Conservation (phyloP, 192 early-diverging fungal genomes). For the Linnemannia zychae region DNA sequence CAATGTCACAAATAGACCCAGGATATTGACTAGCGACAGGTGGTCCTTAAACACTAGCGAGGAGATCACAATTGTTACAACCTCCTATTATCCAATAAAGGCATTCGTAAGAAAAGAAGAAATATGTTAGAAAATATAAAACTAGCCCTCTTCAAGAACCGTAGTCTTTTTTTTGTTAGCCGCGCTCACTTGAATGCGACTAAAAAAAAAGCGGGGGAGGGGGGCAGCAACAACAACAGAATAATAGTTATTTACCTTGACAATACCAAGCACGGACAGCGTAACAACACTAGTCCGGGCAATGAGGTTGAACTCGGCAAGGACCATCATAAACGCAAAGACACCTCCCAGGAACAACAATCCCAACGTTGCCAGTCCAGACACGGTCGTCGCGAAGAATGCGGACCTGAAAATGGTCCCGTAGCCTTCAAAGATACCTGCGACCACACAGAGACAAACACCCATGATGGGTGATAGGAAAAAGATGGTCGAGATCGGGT, state of each 20-base stretch:
- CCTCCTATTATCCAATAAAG: conserved; percentile 75
- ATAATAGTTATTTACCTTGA: conserved; percentile 62
- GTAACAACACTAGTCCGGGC: conserved; percentile 87
- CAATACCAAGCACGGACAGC: conserved; percentile 89
- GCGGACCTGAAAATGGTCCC: conserved; percentile 63
- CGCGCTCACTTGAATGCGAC: too few relatives aligned
- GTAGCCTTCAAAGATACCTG: conserved; percentile 75
- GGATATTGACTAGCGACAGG: conserved; percentile 79
- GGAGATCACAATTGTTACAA: conserved; percentile 83
- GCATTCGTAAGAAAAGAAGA: not conserved
- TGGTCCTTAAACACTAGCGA: conserved; percentile 85
- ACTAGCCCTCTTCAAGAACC: too few relatives aligned
- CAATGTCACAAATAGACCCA: conserved; percentile 85
- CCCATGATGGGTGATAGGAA: conserved; percentile 88
- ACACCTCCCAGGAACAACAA: conserved; percentile 83
- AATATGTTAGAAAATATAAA: not conserved
- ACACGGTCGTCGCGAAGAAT: conserved; percentile 61
- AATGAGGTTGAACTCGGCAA: conserved; percentile 89
- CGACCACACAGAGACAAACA: conserved; percentile 72
- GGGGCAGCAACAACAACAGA: not conserved
- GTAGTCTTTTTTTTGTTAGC: not conserved
- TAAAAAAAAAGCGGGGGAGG: too few relatives aligned
- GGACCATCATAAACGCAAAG: conserved; percentile 90
- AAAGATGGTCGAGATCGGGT: conserved; percentile 89
- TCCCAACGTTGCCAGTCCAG: conserved; percentile 59